These are phyloP conservation scores for Pichia thaimueangensis DNA, from an alignment of 805 yeast species.

Conservation along the genomic window DNA sequence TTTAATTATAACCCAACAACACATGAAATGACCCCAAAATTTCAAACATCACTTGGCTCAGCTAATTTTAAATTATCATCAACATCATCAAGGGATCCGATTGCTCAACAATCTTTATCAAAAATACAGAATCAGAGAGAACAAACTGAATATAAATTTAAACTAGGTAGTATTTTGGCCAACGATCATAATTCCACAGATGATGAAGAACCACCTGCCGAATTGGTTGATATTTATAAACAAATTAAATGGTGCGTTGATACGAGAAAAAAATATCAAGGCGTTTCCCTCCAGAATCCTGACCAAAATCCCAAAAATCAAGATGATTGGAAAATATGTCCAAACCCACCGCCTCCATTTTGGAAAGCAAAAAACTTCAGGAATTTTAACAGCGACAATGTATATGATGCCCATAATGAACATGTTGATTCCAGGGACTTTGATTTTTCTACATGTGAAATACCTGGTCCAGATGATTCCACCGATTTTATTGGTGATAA, in stretches of 20 bases:
- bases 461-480: conserved; percentile 44
- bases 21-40: conserved; percentile 17
- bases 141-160: conserved; percentile 27
- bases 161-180: conserved; percentile 40
- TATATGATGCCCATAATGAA: neutral
- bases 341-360: conserved; percentile 90
- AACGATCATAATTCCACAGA: conserved; percentile 43
- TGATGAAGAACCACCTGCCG: conserved; percentile 59
- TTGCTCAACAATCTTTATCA: neutral
- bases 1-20: conserved; percentile 27
- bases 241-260: conserved; percentile 63
- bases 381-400: neutral
- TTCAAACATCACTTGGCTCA: neutral
- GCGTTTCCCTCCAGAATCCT: conserved; percentile 64
- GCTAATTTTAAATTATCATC: neutral
- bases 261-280: conserved; percentile 70
- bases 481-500: conserved; percentile 43
- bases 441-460: conserved; percentile 47
- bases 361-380: conserved; percentile 39
- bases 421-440: conserved; percentile 33
- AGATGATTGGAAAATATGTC: conserved; percentile 73
- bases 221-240: conserved; percentile 54
- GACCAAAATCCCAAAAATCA: conserved; percentile 79
- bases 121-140: conserved; percentile 17
- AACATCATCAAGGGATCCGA: conserved; percentile 2